Evolutionary conservation across 2,329 filamentous ascomycete species (phyloP).

Genomic region (Neopestalotiopsis clavispora): DNA sequence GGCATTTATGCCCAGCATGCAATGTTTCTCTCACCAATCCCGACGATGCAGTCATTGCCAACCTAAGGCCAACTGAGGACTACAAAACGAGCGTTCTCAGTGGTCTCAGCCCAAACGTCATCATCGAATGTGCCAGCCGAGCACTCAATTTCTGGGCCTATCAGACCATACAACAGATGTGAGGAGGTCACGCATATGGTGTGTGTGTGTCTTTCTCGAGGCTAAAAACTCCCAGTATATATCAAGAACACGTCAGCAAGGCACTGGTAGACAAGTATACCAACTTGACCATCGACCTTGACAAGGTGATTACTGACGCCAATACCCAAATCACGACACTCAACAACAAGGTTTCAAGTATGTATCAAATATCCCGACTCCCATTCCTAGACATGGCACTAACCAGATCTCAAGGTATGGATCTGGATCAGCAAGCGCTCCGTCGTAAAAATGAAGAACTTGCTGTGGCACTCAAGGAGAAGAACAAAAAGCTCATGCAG

Average conservation of each 20-base stretch:
- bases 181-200: conserved; percentile 28
- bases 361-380: conserved; percentile 24
- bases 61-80: conserved; percentile 81
- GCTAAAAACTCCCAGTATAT: conserved; percentile 56
- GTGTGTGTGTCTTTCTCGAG: not conserved
- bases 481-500: conserved; percentile 70
- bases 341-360: conserved; percentile 68
- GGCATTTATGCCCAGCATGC: conserved; percentile 76
- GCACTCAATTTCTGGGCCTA: conserved; percentile 87
- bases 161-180: conserved; percentile 85
- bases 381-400: not conserved
- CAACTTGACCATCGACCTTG: conserved; percentile 67
- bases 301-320: conserved; percentile 76
- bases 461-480: conserved; percentile 68
- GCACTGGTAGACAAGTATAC: conserved; percentile 75
- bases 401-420: conserved; percentile 48
- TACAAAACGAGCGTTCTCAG: conserved; percentile 88
- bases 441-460: conserved; percentile 76
- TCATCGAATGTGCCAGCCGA: conserved; percentile 85
- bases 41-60: conserved; percentile 75
- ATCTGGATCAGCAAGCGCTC: conserved; percentile 65
- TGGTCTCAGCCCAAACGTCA: conserved; percentile 77
- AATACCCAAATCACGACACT: conserved; percentile 73
- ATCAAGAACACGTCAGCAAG: conserved; percentile 77
- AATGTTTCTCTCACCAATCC: conserved; percentile 68